Percentiles rank a stretch among this genome's conserved stretches.
Evolutionary conservation across 768 basidiomycete species (phyloP).

Genomic region (Omphalotus guepiniiformis): DNA sequence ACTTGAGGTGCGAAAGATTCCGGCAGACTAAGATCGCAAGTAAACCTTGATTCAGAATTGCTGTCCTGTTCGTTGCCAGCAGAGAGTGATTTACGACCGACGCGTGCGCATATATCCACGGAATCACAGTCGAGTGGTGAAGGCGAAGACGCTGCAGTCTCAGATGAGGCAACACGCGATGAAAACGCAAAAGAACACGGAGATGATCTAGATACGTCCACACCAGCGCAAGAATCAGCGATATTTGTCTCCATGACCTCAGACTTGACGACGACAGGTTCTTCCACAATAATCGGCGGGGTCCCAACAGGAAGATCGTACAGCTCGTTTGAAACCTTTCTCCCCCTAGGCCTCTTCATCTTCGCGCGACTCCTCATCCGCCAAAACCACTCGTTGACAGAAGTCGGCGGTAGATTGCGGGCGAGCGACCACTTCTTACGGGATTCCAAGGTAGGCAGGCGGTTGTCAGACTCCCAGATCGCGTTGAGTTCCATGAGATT

Average conservation of each 20-base stretch:
- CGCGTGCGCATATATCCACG: conserved; percentile 5
- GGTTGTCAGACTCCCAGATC: conserved; percentile 6
- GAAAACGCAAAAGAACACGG: background rate
- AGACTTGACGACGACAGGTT: background rate
- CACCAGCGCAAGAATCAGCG: background rate
- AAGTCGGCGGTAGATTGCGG: background rate
- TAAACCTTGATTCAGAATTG: background rate
- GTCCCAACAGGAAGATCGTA: conserved; percentile 1
- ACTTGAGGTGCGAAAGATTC: background rate
- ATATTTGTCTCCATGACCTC: background rate
- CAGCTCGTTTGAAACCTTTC: background rate
- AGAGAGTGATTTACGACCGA: no score
- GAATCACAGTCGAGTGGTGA: background rate
- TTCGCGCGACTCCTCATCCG: background rate
- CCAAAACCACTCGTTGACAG: conserved; percentile 7
- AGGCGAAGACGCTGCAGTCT: background rate
- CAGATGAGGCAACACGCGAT: background rate
- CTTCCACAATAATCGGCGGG: background rate
- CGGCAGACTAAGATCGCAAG: background rate
- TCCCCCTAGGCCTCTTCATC: background rate
- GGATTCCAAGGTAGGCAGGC: conserved; percentile 1
- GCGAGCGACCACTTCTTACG: conserved; percentile 5
- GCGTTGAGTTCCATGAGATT: conserved; percentile 6
- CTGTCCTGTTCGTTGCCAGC: background rate
- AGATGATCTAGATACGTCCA: background rate